Evolutionary conservation across 2,329 filamentous ascomycete genomes (phyloP).

Genomic region (Ascochyta pisi): DNA sequence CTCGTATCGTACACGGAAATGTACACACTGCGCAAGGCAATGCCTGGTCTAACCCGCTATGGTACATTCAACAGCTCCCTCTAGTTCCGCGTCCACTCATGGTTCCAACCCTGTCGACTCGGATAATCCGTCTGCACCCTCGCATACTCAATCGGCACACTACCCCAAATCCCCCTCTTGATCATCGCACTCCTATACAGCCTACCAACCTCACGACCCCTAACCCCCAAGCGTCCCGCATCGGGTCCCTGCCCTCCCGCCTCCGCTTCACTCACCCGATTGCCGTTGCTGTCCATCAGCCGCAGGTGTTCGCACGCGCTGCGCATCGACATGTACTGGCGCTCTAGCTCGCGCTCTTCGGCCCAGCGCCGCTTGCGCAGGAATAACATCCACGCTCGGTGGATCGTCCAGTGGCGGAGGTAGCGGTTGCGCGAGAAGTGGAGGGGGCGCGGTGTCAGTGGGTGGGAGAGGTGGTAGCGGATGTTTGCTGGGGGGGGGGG

Average conservation of each 20-base stretch:
- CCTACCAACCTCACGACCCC: constrained; percentile 66
- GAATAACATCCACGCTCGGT: constrained; percentile 90
- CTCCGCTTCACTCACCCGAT: constrained; percentile 52
- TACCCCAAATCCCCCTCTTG: constrained; percentile 86
- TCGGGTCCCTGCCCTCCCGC: constrained; percentile 62
- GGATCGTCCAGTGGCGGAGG: constrained; percentile 98
- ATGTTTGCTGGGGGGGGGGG: constrained; percentile 60
- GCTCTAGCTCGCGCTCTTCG: constrained; percentile 74
- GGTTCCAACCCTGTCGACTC: constrained; percentile 82
- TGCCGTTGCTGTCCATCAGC: constrained; percentile 55
- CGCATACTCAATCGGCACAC: constrained; percentile 91
- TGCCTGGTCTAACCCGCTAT: background rate
- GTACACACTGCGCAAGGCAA: background rate
- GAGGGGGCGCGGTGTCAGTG: constrained; percentile 75
- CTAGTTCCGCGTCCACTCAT: constrained; percentile 77
- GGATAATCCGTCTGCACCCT: constrained; percentile 85
- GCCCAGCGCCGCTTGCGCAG: constrained; percentile 70
- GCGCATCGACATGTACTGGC: constrained; percentile 82
- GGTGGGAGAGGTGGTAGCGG: constrained; percentile 74
- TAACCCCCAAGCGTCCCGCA: constrained; percentile 31
- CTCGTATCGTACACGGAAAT: constrained; percentile 1
- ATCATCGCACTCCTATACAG: constrained; percentile 88
- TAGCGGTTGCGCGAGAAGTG: constrained; percentile 86
- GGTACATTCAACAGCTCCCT: background rate
- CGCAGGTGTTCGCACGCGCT: constrained; percentile 84